phyloP scores from a whole-genome alignment of 257 asterid species.

The Solanum piurae region DNA sequence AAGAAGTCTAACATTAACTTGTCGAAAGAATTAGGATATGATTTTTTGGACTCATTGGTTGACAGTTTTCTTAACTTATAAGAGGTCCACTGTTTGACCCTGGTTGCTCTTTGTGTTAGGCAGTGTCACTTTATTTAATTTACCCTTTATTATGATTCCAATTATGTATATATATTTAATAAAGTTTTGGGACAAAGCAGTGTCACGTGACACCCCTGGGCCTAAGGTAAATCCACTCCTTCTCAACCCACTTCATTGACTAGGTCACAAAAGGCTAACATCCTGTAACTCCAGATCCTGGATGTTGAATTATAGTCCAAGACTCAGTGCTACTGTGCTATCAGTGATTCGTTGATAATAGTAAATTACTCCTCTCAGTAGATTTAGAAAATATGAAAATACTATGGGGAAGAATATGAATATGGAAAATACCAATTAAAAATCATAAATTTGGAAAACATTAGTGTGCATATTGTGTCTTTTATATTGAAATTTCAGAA shows the following conservation, averaged over 20 bases:
- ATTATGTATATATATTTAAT: neutral
- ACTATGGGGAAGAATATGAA: neutral
- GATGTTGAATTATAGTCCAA: neutral
- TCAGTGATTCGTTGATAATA: neutral
- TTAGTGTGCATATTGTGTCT: neutral
- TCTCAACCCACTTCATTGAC: neutral
- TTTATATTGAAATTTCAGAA: neutral
- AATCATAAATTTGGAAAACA: neutral
- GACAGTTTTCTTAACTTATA: neutral
- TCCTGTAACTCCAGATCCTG: neutral
- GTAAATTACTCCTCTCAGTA: neutral
- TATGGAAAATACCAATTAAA: neutral
- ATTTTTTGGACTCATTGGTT: neutral
- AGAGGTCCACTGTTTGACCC: neutral
- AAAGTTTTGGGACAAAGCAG: neutral
- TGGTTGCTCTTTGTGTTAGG: neutral
- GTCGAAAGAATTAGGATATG: neutral
- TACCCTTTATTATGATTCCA: neutral
- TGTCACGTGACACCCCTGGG: neutral
- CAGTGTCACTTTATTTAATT: neutral
- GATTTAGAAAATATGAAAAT: neutral
- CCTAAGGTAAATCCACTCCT: neutral
- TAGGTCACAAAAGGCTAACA: neutral
- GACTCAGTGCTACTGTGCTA: neutral
- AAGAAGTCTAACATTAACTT: neutral